phyloP scores from a whole-genome alignment of 108 stramenopile species.

The Fragilariopsis cylindrus region DNA sequence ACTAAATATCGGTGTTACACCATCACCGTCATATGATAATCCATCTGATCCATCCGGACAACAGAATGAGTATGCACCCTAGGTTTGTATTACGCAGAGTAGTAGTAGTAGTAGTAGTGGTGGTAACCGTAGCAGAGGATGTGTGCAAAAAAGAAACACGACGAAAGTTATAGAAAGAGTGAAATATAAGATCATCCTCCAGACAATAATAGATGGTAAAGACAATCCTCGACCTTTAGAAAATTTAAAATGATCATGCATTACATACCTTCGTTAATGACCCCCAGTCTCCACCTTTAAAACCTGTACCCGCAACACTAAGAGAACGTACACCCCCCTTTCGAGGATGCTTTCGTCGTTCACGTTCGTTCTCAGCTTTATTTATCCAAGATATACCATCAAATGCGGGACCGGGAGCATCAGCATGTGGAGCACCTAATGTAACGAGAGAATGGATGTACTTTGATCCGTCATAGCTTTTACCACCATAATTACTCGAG shows the following conservation, averaged over 20 bases:
- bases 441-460: slow-evolving; percentile 67
- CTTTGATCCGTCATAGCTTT: slow-evolving; percentile 47
- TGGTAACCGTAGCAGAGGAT: not conserved
- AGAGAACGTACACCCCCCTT: slow-evolving; percentile 45
- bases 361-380: slow-evolving; percentile 22
- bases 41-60: slow-evolving; percentile 58
- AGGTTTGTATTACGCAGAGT: too few relatives aligned
- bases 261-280: slow-evolving; percentile 35
- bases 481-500: slow-evolving; percentile 60
- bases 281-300: slow-evolving; percentile 59
- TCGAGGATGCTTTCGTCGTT: not conserved
- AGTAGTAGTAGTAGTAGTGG: not conserved
- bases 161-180: not conserved
- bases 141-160: not conserved
- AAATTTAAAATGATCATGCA: too few relatives aligned
- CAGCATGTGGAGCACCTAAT: slow-evolving; percentile 60
- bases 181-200: too few relatives aligned
- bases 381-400: slow-evolving; percentile 67
- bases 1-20: slow-evolving; percentile 62
- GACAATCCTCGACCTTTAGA: too few relatives aligned
- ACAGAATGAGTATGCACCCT: slow-evolving; percentile 62
- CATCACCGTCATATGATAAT: slow-evolving; percentile 64
- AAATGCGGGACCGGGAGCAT: slow-evolving; percentile 73
- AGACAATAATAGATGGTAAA: too few relatives aligned
- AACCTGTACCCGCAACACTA: slow-evolving; percentile 65